Evolutionary conservation across 2,329 filamentous ascomycete species (phyloP).

Genomic region (Nigrospora oryzae): DNA sequence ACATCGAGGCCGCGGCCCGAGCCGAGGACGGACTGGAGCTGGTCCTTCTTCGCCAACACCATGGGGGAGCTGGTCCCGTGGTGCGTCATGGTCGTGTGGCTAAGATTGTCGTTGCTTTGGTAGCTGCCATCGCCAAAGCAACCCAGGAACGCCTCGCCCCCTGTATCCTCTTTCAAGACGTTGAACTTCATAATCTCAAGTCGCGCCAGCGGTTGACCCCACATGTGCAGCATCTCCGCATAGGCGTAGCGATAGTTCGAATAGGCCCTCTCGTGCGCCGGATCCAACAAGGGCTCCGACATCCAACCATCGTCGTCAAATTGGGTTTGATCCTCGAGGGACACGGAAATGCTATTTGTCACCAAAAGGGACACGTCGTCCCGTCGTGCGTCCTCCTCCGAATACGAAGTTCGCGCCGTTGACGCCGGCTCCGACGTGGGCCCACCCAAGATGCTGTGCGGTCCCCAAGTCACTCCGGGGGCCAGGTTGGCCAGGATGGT

Average conservation of each 20-base stretch:
- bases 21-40: slow-evolving; percentile 38
- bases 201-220: slow-evolving; percentile 52
- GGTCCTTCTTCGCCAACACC: slow-evolving; percentile 47
- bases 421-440: slow-evolving; percentile 34
- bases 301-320: slow-evolving; percentile 65
- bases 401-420: slow-evolving; percentile 40
- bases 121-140: slow-evolving; percentile 20
- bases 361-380: slow-evolving; percentile 39
- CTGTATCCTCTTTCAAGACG: slow-evolving; percentile 42
- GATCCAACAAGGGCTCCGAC: slow-evolving; percentile 47
- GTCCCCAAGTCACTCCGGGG: slow-evolving; percentile 43
- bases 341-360: slow-evolving; percentile 41
- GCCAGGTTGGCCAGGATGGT: slow-evolving; percentile 47
- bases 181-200: slow-evolving; percentile 66
- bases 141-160: slow-evolving; percentile 11
- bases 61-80: slow-evolving; percentile 39
- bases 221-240: slow-evolving; percentile 61
- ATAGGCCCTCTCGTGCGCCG: slow-evolving; percentile 38
- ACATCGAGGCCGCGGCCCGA: slow-evolving; percentile 53
- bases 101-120: slow-evolving; percentile 21
- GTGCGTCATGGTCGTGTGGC: slow-evolving; percentile 22
- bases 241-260: slow-evolving; percentile 57
- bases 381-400: slow-evolving; percentile 41
- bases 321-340: slow-evolving; percentile 52
- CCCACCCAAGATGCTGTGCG: slow-evolving; percentile 30